These are phyloP conservation scores for Coniferiporia sulphurascens DNA, from an alignment of 1,284 basidiomycete species.

Conservation along the genomic window DNA sequence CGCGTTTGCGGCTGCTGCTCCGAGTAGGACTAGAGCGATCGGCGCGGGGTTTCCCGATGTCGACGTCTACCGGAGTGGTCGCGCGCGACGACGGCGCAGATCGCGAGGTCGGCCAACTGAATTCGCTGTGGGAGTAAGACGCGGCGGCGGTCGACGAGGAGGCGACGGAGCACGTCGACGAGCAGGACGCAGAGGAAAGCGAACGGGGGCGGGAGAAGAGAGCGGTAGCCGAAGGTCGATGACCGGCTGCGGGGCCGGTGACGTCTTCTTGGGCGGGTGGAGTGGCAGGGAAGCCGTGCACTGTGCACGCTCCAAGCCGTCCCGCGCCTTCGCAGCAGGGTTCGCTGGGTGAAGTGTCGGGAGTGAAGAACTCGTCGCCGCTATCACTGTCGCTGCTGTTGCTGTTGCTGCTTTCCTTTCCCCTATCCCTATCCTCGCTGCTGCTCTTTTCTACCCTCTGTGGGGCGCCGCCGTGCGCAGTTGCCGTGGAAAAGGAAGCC, in stretches of 20 bases:
- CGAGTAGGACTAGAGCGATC: background rate
- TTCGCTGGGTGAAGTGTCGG: conserved; percentile 21
- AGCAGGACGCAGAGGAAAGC: background rate
- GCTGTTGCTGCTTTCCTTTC: background rate
- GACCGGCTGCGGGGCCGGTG: background rate
- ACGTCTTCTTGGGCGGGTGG: background rate
- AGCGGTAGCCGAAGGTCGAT: background rate
- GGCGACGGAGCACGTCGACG: conserved; percentile 3
- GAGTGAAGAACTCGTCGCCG: conserved; percentile 31
- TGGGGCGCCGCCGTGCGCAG: background rate
- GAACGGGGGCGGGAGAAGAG: background rate
- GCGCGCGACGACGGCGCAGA: conserved; percentile 18
- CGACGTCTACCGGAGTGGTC: conserved; percentile 13
- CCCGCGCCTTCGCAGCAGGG: conserved; percentile 17
- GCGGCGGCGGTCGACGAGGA: conserved; percentile 15
- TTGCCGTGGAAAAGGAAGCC: background rate
- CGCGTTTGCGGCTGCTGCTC: background rate
- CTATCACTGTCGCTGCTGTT: conserved; percentile 5
- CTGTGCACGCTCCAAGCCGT: background rate
- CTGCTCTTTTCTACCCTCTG: background rate
- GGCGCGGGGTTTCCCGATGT: background rate
- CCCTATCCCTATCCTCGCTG: conserved; percentile 2
- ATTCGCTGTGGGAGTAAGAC: conserved; percentile 9
- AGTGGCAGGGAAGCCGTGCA: background rate
- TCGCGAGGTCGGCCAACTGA: conserved; percentile 1